Conservation (phyloP, 257 asterid species). For the Solanum ossicruentum region DNA sequence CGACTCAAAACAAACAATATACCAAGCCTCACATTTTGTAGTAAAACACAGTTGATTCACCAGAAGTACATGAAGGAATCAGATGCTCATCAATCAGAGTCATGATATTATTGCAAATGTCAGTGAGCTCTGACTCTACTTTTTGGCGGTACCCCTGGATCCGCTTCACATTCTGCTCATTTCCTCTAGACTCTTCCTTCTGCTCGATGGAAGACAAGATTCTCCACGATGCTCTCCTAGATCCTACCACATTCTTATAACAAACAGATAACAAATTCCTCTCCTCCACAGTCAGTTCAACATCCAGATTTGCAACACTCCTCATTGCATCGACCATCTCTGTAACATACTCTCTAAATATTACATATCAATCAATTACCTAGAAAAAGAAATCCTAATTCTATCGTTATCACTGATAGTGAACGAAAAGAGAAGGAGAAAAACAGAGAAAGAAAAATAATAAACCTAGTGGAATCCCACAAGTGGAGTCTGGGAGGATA, state of each 20-base stretch:
- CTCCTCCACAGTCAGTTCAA: constrained; percentile 8
- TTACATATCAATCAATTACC: not conserved
- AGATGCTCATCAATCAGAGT: constrained; percentile 9
- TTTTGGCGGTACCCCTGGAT: constrained; percentile 5
- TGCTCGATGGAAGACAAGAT: constrained; percentile 11
- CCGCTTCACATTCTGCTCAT: constrained; percentile 12
- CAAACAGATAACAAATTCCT: constrained; percentile 11
- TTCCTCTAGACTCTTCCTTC: constrained; percentile 8
- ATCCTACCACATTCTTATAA: constrained; percentile 11
- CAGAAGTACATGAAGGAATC: constrained; percentile 2
- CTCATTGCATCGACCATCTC: constrained; percentile 14
- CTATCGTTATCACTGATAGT: not conserved
- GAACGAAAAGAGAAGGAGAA: not conserved
- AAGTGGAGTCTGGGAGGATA: not conserved
- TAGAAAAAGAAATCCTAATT: not conserved
- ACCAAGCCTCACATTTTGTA: constrained; percentile 6
- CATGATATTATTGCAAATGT: constrained; percentile 8
- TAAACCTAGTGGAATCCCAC: not conserved
- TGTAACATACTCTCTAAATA: not conserved
- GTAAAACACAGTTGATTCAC: constrained; percentile 8
- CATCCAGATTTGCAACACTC: not conserved
- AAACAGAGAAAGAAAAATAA: not conserved
- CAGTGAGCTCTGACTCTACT: constrained; percentile 2
- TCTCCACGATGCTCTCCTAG: constrained; percentile 12
- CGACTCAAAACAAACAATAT: not conserved